These are phyloP conservation scores for Anthostomella pinea DNA, from an alignment of 2,329 filamentous ascomycete genomes.

Conservation along the genomic window DNA sequence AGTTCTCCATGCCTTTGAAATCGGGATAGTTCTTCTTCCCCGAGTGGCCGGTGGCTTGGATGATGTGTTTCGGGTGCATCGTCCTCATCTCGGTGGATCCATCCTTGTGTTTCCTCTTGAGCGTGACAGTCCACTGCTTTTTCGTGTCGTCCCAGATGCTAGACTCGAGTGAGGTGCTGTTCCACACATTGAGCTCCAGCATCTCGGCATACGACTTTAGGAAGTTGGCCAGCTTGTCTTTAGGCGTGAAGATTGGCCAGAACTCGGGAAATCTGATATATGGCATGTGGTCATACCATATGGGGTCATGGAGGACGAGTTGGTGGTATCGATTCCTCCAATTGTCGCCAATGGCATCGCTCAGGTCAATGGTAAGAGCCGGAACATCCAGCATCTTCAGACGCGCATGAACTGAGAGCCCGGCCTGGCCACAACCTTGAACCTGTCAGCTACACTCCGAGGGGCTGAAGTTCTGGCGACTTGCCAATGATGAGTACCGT, in stretches of 20 bases:
- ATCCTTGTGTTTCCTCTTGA: slow-evolving; percentile 26
- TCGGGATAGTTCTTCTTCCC: slow-evolving; percentile 61
- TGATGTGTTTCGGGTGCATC: slow-evolving; percentile 59
- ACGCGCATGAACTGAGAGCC: slow-evolving; percentile 49
- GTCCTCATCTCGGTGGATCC: slow-evolving; percentile 45
- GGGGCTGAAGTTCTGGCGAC: slow-evolving; percentile 1
- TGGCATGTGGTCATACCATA: slow-evolving; percentile 57
- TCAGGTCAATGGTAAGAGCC: slow-evolving; percentile 50
- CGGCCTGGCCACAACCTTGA: slow-evolving; percentile 54
- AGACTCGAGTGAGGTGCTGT: slow-evolving; percentile 42
- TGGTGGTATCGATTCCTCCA: slow-evolving; percentile 58
- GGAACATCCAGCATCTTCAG: slow-evolving; percentile 53
- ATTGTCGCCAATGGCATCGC: slow-evolving; percentile 53
- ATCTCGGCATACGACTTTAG: slow-evolving; percentile 60
- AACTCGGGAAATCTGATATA: slow-evolving; percentile 59
- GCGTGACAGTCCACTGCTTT: slow-evolving; percentile 52
- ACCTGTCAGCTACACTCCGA: slow-evolving; percentile 5
- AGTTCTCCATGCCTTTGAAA: slow-evolving; percentile 53
- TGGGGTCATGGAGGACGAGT: slow-evolving; percentile 61
- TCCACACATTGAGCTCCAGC: slow-evolving; percentile 66
- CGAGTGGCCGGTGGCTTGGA: slow-evolving; percentile 67
- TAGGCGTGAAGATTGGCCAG: slow-evolving; percentile 66
- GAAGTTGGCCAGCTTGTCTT: slow-evolving; percentile 64
- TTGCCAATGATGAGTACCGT: slow-evolving; percentile 55
- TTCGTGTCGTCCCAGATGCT: slow-evolving; percentile 46